Base-by-base conservation (phyloP, 352 stramenopile species). In the Globisporangium canariense region DNA sequence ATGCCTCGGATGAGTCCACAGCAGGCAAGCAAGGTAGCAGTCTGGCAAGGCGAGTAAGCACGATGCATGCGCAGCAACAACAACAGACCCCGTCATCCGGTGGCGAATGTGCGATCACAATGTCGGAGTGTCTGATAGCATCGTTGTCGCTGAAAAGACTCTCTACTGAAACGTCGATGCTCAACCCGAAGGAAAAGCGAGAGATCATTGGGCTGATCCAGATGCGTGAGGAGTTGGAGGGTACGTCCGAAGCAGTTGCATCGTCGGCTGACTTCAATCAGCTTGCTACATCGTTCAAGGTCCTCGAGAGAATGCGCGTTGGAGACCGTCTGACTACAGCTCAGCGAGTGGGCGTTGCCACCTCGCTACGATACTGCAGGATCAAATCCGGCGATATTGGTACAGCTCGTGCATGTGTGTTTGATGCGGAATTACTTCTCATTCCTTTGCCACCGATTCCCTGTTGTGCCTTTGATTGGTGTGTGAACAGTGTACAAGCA, bases 91-190 rank as follows among this genome's bases (percentile, higher is more conserved):
- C 30, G 4, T 40, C 55, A 5, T 38, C 13, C 25, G 16, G 53
- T 28, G 25, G 61, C 9, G 61, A 66, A 47, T 56, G 11, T 14
- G 78, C 70, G 2, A 69, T 83, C 1, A 74, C 76, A 10, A 74
- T 83, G 67, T 71, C 71, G 7, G 66, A 81, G 25, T 81, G 67
- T 25, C 58, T 79, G 14, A 55, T 84, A 40, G 76, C 71, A 10
- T 60, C 76, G n/a, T 9, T 78, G 22, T 58, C 36, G n/a, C 28
- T 65, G 14, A 46, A 45, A 11, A n/a, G 14, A 2, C 49, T 16
- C 13, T 18, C 63, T 0, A 20, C 30, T 16, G 32, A 3, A 20
- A 13, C 16, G 16, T 56, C 38, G 58, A 40, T 54, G 16, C 58
- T 66, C 5, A 43, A 47, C 20, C 10, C 58, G 13, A 62, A 68